Percentiles rank a stretch among this genome's conserved stretches.
Conservation (phyloP, 768 basidiomycete species). For the Boletus tomentosulus region DNA sequence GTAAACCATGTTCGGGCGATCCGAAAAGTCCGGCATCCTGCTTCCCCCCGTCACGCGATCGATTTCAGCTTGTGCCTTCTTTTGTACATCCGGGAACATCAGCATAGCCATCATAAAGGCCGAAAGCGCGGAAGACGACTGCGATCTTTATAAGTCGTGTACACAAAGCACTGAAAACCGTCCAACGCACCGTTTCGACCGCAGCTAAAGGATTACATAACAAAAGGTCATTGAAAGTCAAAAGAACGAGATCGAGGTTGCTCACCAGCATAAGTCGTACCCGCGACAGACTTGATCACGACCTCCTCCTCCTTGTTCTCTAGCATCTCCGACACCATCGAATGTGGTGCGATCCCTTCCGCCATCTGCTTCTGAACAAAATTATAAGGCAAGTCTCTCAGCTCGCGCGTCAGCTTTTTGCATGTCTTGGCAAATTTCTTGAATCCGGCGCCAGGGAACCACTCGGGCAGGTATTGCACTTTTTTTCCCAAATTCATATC, state of each 20-base stretch:
- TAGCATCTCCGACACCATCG: slow-evolving; percentile 21
- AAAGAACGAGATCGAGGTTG: neutral
- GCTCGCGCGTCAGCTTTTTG: slow-evolving; percentile 14
- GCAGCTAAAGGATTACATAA: slow-evolving; percentile 7
- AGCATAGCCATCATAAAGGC: slow-evolving; percentile 27
- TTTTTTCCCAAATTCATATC: neutral
- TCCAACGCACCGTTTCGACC: slow-evolving; percentile 18
- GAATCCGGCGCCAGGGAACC: slow-evolving; percentile 32
- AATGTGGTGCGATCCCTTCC: slow-evolving; percentile 15
- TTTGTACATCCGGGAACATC: slow-evolving; percentile 21
- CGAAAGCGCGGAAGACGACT: slow-evolving; percentile 23
- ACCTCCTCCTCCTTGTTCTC: slow-evolving; percentile 25
- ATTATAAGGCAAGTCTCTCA: slow-evolving; percentile 14
- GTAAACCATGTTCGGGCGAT: slow-evolving; percentile 22
- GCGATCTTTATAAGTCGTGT: neutral
- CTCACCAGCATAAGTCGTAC: slow-evolving; percentile 30
- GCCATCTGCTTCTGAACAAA: slow-evolving; percentile 20
- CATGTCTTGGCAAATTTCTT: slow-evolving; percentile 17
- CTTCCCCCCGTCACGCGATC: slow-evolving; percentile 16
- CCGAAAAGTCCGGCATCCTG: slow-evolving; percentile 18
- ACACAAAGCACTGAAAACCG: neutral
- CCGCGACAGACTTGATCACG: slow-evolving; percentile 29
- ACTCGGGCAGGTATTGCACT: slow-evolving; percentile 28
- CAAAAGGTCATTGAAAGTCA: too few relatives aligned
- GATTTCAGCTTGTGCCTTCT: slow-evolving; percentile 27